Evolutionary conservation across 78 protist genomes (phyloP).

Genomic region (Mantamonas sphyraenae): DNA sequence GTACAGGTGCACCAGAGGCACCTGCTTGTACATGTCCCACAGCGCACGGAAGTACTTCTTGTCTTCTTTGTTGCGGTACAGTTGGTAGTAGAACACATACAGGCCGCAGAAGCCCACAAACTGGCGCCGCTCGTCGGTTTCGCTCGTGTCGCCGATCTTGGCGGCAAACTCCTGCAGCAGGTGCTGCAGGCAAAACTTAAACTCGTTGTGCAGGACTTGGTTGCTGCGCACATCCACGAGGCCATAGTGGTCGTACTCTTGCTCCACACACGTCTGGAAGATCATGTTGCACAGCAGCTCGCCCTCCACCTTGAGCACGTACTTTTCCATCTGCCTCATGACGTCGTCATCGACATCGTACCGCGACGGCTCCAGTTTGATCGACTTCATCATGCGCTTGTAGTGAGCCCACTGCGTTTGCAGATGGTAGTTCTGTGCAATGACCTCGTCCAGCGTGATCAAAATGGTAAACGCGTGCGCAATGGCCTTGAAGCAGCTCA

Average conservation of each 20-base stretch:
- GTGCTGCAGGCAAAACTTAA: neutral
- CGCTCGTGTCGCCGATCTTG: neutral
- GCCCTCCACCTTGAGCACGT: constrained; percentile 2
- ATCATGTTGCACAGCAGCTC: constrained; percentile 31
- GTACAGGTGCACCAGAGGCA: constrained; percentile 43
- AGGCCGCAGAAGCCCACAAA: constrained; percentile 45
- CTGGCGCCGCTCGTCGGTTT: constrained; percentile 25
- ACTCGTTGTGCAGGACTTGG: neutral
- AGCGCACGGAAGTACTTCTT: constrained; percentile 34
- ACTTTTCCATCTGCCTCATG: constrained; percentile 39
- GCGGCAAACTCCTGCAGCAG: neutral
- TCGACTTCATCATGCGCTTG: constrained; percentile 45
- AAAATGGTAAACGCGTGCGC: constrained; percentile 34
- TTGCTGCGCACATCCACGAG: neutral
- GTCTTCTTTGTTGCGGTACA: constrained; percentile 43
- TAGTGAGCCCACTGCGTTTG: constrained; percentile 32
- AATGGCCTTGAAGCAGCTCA: too few species aligned
- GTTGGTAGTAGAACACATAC: constrained; percentile 26
- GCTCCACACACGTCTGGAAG: constrained; percentile 1
- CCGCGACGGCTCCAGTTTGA: constrained; percentile 38
- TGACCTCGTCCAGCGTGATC: constrained; percentile 52
- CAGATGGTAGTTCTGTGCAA: constrained; percentile 22
- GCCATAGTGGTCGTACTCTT: neutral
- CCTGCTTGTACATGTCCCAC: constrained; percentile 30
- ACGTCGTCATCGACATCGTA: constrained; percentile 30